Evolutionary conservation across 2,329 filamentous ascomycete species (phyloP), one percentile per base, ranked within the genome.

Genomic region (Byssothecium circinans): DNA sequence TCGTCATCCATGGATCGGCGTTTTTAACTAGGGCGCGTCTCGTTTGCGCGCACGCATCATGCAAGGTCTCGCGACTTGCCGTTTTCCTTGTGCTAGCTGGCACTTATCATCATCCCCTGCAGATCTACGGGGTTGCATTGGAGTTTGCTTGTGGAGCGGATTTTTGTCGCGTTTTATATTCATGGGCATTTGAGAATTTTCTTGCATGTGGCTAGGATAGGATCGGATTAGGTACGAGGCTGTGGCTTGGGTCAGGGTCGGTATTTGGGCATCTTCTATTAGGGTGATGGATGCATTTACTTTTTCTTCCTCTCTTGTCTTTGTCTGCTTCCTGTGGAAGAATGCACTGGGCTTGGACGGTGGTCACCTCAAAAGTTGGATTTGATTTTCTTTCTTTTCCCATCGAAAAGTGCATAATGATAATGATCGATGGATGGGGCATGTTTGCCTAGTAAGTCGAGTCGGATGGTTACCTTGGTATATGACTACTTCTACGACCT

Each of bases 1-100:
- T 27, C 25, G 54, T 40, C 32, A 46, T 15, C 49, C 27, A 58
- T 46, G 48, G 50, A 53, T 49, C 49, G 53, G 53, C 53, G 53
- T 58, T 58, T 19, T 23, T 17, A 42, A 32, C 18, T 33, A 25
- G 25, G 19, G 25, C 15, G n/a, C 27, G 34, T 37, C n/a, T n/a
- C n/a, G n/a, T n/a, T n/a, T n/a, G n/a, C n/a, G n/a, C n/a, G n/a
- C n/a, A 12, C 18, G 23, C 23, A 30, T 20, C 37, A 49, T 49
- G 46, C 41, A 41, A 44, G 41, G 41, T 47, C 40, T 42, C 45
- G 35, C n/a, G n/a, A n/a, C n/a, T n/a, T n/a, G n/a, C n/a, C n/a
- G n/a, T n/a, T n/a, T 50, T 44, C 45, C 47, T 30, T 47, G 19
- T 35, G 29, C 46, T 45, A 49, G 44, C 45, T 41, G 53, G 49